These are phyloP conservation scores for Aspergillus sparsus DNA, from an alignment of 495 filamentous ascomycete species.

Conservation along the genomic window DNA sequence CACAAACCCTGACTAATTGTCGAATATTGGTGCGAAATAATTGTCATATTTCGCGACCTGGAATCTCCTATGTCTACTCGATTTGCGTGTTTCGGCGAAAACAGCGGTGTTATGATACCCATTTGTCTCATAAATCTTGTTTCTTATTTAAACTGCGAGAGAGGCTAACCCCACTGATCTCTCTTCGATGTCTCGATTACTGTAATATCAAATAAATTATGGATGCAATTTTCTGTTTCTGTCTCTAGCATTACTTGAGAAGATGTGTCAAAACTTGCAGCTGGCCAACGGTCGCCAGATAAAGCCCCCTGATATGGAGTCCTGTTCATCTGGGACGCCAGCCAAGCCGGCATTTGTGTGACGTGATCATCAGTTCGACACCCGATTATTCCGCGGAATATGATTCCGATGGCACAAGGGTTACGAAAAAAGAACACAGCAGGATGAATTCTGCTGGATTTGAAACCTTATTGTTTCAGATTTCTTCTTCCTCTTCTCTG, in stretches of 20 bases:
- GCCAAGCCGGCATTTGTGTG: not conserved
- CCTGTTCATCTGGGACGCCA: not conserved
- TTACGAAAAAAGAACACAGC: too few species aligned
- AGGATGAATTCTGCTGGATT: too few species aligned
- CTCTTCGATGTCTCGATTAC: constrained; percentile 17
- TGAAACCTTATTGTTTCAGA: too few species aligned
- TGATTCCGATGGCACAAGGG: too few species aligned
- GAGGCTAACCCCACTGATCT: constrained; percentile 19
- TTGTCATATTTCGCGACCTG: constrained; percentile 22
- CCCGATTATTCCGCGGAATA: too few species aligned
- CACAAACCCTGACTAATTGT: constrained; percentile 54
- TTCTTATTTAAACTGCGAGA: constrained; percentile 28
- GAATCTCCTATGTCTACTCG: constrained; percentile 31
- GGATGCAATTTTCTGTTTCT: not conserved
- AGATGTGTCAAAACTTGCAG: not conserved
- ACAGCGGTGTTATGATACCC: constrained; percentile 51
- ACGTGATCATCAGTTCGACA: too few species aligned
- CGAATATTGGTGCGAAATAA: constrained; percentile 11
- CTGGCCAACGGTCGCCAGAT: not conserved
- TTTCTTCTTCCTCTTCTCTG: too few species aligned
- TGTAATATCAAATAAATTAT: constrained; percentile 15
- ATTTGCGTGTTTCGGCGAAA: constrained; percentile 39
- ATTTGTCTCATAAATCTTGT: constrained; percentile 40
- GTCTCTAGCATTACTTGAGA: not conserved
- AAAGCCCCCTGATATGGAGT: too few species aligned